Base-by-base conservation (phyloP, 2,329 filamentous ascomycete species). In the Neofusicoccum parvum region DNA sequence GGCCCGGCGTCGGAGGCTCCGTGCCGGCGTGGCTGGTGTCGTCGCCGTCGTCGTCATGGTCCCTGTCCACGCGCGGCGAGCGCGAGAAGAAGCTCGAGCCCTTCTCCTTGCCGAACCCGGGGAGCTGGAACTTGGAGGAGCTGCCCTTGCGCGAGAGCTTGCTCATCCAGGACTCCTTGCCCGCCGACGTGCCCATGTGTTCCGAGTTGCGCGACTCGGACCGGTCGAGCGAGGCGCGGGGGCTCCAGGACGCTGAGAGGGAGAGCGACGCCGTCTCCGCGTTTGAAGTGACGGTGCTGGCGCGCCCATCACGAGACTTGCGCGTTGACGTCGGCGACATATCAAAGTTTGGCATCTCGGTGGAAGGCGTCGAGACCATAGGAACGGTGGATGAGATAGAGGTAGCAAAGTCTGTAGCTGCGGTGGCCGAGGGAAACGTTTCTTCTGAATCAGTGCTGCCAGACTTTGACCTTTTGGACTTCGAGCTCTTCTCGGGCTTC, bases 91-190 rank as follows among this genome's bases (percentile, higher is more conserved):
- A 70, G 23, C 68, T 70, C 67, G 62, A 20, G n/a, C 62, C 17
- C 46, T 64, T 46, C n/a, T 68, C 65, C 41, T 54, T 53, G 43
- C 66, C 41, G 64, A 79, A 77, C 1, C 71, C 62, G 2, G 70
- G 72, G 4, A 80, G 74, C 1, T 69, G 69, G 70, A 83, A 83
- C 62, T 83, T 82, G 62, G 76, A 78, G 0, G 79, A 78, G 66
- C 76, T 80, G 41, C 76, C 76, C 70, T 84, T 84, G 62, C 82
- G 79, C 4, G 78, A 78, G 45, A 84, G 75, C 67, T 83, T 83
- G 66, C 80, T 77, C 80, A 84, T 83, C 69, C 83, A 81, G 1
- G 75, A 77, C 58, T 83, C 81, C 63, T 80, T 82, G 66, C 79
- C 77, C 3, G 39, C 45, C 17, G 75, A 67, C 2, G 75, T 72